Conservation (phyloP, 2,329 filamentous ascomycete species). For the Colletotrichum noveboracense region DNA sequence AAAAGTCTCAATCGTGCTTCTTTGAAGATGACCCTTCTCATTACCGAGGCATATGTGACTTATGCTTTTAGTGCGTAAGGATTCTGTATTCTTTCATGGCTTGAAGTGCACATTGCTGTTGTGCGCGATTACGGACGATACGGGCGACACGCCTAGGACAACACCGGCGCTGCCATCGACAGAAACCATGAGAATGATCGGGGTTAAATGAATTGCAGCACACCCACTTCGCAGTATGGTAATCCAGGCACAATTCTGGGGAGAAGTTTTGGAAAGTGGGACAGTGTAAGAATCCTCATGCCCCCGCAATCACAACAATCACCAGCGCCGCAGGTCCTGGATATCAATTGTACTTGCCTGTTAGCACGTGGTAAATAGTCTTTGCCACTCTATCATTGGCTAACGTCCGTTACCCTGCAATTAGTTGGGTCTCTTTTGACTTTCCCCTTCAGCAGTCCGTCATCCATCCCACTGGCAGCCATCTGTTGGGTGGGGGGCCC, state of each 20-base stretch:
- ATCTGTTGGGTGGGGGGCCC: background rate
- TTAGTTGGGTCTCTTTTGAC: background rate
- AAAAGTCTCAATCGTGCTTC: background rate
- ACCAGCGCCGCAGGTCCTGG: background rate
- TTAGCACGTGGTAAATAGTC: background rate
- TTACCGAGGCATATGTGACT: background rate
- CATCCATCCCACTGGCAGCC: background rate
- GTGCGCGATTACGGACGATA: background rate
- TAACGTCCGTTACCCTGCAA: background rate
- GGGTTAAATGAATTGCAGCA: background rate
- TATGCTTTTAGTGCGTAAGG: background rate
- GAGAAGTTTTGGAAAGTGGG: background rate
- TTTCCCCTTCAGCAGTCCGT: background rate
- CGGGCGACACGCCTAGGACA: background rate
- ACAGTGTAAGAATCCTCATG: background rate
- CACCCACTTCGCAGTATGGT: background rate
- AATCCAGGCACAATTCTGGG: background rate
- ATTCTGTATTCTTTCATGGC: background rate
- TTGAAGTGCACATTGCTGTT: background rate
- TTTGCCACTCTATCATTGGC: background rate
- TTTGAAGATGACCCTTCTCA: background rate
- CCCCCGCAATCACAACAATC: background rate
- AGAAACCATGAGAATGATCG: background rate
- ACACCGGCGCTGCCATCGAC: background rate
- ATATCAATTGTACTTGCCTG: background rate